Evolutionary conservation across 2,329 filamentous ascomycete genomes (phyloP), one percentile per base, ranked within the genome.

Genomic region (Talaromyces amestolkiae): DNA sequence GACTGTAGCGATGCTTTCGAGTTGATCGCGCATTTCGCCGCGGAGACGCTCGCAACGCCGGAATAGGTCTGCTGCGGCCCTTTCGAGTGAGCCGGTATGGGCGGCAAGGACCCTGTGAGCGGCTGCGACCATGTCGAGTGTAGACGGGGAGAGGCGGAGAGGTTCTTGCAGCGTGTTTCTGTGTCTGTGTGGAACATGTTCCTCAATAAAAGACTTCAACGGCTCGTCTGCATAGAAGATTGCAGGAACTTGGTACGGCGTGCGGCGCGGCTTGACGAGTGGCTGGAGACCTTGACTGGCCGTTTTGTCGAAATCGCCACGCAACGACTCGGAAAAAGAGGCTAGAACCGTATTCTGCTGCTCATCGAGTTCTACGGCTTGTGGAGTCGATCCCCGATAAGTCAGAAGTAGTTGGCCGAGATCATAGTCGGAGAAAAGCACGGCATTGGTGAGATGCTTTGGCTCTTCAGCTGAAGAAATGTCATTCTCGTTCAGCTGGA

Each of bases 361-460:
- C 8, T 81, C 76, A 69, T 88, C 85, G 58, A 86, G 81, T 61
- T 79, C 75, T 3, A 80, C 84, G 35, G 82, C 86, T 69, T 81
- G 82, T 2, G 82, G 82, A 67, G 81, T 80, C 54, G 79, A 80
- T 8, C 78, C 77, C 39, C 78, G 77, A 31, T 77, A 79, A 27
- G 83, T 85, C 43, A 87, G 77, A 53, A 89, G 73, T 33, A 89
- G 76, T 69, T 87, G 86, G 10, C 86, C 86, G 35, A 87, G 72
- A 66, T 85, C 84, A 11, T 82, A 81, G 67, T 87, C 84, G 58
- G 84, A 79, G 41, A 88, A 79, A 27, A 85, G 79, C n/a, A 87
- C 76, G 61, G 79, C 81, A 22, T 81, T 75, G 6, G 83, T 82
- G 31, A 81, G 69, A 77, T 79, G 74, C 68, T 78, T 65, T 71